Conservation (phyloP, 2,329 filamentous ascomycete genomes). For the Stemphylium beticola region DNA sequence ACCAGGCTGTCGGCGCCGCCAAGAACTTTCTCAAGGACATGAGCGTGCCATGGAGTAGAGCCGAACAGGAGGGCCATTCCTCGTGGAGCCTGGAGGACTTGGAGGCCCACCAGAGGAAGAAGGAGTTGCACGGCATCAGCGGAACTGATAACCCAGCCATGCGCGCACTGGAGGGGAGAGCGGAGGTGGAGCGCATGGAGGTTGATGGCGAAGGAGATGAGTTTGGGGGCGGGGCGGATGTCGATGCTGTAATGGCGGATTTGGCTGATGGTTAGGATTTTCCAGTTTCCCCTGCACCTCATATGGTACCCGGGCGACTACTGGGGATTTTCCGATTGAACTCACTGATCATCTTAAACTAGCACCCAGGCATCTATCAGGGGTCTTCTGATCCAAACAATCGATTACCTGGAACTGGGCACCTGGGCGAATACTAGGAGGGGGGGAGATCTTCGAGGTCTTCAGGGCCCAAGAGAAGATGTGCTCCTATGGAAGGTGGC, state of each 20-base stretch:
- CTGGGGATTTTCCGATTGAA: too few relatives aligned
- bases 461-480: not conserved
- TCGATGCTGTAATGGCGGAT: slow-evolving; percentile 48
- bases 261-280: slow-evolving; percentile 22
- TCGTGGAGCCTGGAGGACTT: slow-evolving; percentile 88
- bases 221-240: slow-evolving; percentile 39
- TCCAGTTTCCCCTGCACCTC: too few relatives aligned
- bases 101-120: slow-evolving; percentile 76
- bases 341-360: too few relatives aligned
- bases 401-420: too few relatives aligned
- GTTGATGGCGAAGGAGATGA: slow-evolving; percentile 35
- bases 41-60: slow-evolving; percentile 84
- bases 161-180: slow-evolving; percentile 39
- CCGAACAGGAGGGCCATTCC: slow-evolving; percentile 88
- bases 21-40: slow-evolving; percentile 90
- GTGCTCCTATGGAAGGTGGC: not conserved
- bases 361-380: too few relatives aligned
- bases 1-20: slow-evolving; percentile 89
- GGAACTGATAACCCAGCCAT: slow-evolving; percentile 61
- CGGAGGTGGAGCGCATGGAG: slow-evolving; percentile 28
- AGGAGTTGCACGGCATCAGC: slow-evolving; percentile 70
- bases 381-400: too few relatives aligned
- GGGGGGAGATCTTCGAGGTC: too few relatives aligned
- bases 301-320: too few relatives aligned
- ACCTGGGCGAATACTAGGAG: too few relatives aligned